Percentiles rank a stretch among this genome's conserved stretches.
These are phyloP conservation scores for Chaetomium tenue DNA, from an alignment of 495 filamentous ascomycete species.

Conservation along the genomic window DNA sequence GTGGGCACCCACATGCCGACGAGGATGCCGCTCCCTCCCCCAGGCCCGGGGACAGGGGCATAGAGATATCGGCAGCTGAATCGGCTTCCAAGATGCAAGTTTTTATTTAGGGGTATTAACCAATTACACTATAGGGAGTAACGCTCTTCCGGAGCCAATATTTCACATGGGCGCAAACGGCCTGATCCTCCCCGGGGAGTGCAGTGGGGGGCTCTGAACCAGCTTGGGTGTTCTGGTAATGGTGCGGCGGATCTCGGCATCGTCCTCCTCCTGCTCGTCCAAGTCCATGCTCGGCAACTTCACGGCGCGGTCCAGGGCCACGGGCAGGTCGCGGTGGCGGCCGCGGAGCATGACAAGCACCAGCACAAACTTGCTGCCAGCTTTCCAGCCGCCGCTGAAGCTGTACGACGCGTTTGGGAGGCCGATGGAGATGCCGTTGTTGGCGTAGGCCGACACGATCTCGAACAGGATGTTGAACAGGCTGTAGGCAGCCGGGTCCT, in stretches of 20 bases:
- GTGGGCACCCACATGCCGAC: too few relatives aligned
- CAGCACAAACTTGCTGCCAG: constrained; percentile 73
- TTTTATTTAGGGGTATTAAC: neutral
- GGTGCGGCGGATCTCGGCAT: constrained; percentile 40
- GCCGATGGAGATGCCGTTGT: constrained; percentile 77
- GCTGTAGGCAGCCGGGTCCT: constrained; percentile 66
- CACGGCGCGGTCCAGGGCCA: constrained; percentile 80
- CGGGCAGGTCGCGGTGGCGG: constrained; percentile 74
- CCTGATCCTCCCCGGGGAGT: neutral
- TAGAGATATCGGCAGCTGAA: neutral
- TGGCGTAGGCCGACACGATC: constrained; percentile 76
- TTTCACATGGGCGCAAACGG: neutral
- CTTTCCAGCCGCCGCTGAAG: constrained; percentile 71
- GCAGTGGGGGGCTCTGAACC: neutral
- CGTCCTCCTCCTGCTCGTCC: constrained; percentile 47
- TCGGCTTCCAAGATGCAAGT: neutral
- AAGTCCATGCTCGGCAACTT: constrained; percentile 64
- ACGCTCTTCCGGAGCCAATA: neutral
- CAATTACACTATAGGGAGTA: neutral
- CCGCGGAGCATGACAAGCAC: constrained; percentile 79
- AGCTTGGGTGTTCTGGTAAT: constrained; percentile 29
- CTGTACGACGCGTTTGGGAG: constrained; percentile 64
- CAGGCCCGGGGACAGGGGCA: too few relatives aligned
- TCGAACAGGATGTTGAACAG: constrained; percentile 89
- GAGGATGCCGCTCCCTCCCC: too few relatives aligned